A percentile compares a stretch with the other conserved stretches of the same genome.
Evolutionary conservation across 2,329 filamentous ascomycete genomes (phyloP).

Genomic region (Coniochaeta pulveracea): DNA sequence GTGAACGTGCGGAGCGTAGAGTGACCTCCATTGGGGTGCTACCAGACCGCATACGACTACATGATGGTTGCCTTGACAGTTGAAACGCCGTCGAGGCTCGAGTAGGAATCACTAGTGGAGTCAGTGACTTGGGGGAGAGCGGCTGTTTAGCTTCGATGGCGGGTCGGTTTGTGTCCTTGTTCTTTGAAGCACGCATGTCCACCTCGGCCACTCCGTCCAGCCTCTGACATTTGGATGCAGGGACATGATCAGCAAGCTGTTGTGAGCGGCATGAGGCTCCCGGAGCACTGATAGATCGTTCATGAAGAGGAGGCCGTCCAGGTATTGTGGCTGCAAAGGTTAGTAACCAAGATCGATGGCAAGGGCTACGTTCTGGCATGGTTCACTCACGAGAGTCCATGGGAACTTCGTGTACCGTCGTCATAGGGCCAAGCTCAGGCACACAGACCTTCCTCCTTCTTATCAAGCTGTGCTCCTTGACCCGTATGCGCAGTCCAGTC

Average conservation of each 20-base stretch:
- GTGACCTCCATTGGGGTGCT: conserved; percentile 28
- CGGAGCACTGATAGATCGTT: conserved; percentile 53
- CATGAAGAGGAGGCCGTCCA: conserved; percentile 51
- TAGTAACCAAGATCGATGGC: conserved; percentile 6
- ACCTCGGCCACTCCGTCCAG: conserved; percentile 22
- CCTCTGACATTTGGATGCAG: conserved; percentile 18
- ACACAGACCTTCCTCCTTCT: conserved; percentile 53
- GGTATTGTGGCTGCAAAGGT: conserved; percentile 49
- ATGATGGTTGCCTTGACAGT: conserved; percentile 26
- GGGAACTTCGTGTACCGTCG: conserved; percentile 52
- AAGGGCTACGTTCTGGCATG: not conserved
- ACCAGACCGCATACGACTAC: conserved; percentile 33
- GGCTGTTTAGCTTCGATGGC: conserved; percentile 19
- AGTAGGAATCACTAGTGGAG: conserved; percentile 45
- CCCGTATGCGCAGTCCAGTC: conserved; percentile 35
- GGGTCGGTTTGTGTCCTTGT: conserved; percentile 11
- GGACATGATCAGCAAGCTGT: conserved; percentile 24
- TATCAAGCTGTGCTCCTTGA: conserved; percentile 45
- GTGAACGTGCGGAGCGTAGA: conserved; percentile 26
- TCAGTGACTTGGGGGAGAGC: conserved; percentile 40
- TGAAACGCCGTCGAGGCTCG: conserved; percentile 19
- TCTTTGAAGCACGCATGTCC: conserved; percentile 8
- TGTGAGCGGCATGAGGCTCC: conserved; percentile 36
- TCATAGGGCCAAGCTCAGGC: conserved; percentile 55
- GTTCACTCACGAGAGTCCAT: conserved; percentile 60